Evolutionary conservation across 352 stramenopile genomes (phyloP).

Genomic region (Pythium vanterpoolii): DNA sequence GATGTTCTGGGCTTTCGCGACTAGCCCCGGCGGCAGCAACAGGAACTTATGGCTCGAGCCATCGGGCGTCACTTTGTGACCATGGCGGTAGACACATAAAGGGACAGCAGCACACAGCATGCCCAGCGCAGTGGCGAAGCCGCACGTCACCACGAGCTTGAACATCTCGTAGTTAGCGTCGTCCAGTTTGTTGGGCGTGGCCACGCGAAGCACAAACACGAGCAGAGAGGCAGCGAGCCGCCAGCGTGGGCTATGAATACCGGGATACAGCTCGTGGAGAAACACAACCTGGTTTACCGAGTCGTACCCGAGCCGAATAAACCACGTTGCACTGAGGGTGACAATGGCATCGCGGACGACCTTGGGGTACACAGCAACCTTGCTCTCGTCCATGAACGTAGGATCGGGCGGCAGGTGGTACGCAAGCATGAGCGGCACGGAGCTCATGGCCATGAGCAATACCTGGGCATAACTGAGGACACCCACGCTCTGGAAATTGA

Average conservation of each 20-base stretch:
- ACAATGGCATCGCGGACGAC: slow-evolving; percentile 27
- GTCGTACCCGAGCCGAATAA: slow-evolving; percentile 30
- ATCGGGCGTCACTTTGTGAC: neutral
- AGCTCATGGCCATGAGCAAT: slow-evolving; percentile 29
- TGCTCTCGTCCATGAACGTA: slow-evolving; percentile 25
- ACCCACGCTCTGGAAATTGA: slow-evolving; percentile 37
- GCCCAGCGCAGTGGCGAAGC: slow-evolving; percentile 9
- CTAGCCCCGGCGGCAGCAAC: neutral
- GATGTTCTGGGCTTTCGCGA: slow-evolving; percentile 20
- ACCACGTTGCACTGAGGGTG: slow-evolving; percentile 28
- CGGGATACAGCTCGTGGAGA: slow-evolving; percentile 18
- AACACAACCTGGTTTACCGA: slow-evolving; percentile 23
- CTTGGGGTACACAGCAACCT: slow-evolving; percentile 18
- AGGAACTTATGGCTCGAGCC: neutral
- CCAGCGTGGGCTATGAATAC: slow-evolving; percentile 26
- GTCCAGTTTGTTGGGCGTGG: slow-evolving; percentile 19
- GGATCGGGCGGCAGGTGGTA: slow-evolving; percentile 32
- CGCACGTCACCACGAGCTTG: slow-evolving; percentile 25
- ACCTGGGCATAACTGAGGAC: slow-evolving; percentile 31
- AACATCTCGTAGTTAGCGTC: slow-evolving; percentile 26
- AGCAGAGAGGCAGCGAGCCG: slow-evolving; percentile 8
- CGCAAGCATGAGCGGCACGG: slow-evolving; percentile 26
- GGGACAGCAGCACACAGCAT: slow-evolving; percentile 8
- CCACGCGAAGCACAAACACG: slow-evolving; percentile 20
- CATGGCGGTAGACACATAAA: neutral